phyloP scores from a whole-genome alignment of 371 early-diverging fungal genomes.

The Fennellomyces sp. region DNA sequence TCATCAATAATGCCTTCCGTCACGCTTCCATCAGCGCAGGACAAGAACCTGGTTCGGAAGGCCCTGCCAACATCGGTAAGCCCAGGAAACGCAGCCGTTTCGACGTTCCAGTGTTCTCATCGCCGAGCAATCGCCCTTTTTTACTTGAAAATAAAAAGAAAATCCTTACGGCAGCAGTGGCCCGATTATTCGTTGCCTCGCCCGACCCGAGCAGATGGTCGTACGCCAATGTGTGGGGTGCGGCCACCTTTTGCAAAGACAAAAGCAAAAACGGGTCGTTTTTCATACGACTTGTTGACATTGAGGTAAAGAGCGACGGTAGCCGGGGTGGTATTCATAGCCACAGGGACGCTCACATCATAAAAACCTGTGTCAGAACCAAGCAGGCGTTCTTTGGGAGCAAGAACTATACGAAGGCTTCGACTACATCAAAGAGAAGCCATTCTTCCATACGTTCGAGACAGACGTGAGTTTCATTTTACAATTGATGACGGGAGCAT shows the following conservation, averaged over 20 bases:
- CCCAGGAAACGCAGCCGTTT: too few species aligned
- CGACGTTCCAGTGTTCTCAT: not conserved
- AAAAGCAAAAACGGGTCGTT: conserved; percentile 58
- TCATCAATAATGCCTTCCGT: conserved; percentile 23
- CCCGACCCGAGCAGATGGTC: conserved; percentile 73
- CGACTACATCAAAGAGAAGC: conserved; percentile 70
- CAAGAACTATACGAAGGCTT: conserved; percentile 80
- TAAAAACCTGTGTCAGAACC: conserved; percentile 27
- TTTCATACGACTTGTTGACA: conserved; percentile 78
- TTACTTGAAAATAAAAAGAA: conserved; percentile 62
- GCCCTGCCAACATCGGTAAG: conserved; percentile 47
- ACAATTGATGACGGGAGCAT: not conserved
- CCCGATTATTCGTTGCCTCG: conserved; percentile 82
- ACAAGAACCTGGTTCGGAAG: conserved; percentile 39
- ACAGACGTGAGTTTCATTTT: conserved; percentile 64
- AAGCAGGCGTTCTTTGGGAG: conserved; percentile 76
- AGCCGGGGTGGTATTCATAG: not conserved
- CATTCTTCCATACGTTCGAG: conserved; percentile 86
- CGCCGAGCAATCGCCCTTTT: not conserved
- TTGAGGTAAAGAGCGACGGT: conserved; percentile 50
- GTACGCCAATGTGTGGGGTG: conserved; percentile 79
- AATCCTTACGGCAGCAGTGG: conserved; percentile 83
- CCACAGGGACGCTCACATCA: not conserved
- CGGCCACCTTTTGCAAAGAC: conserved; percentile 72
- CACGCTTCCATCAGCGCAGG: conserved; percentile 30